Evolutionary conservation across 2,329 filamentous ascomycete genomes (phyloP).

Genomic region (Rugonectria rugulosa): DNA sequence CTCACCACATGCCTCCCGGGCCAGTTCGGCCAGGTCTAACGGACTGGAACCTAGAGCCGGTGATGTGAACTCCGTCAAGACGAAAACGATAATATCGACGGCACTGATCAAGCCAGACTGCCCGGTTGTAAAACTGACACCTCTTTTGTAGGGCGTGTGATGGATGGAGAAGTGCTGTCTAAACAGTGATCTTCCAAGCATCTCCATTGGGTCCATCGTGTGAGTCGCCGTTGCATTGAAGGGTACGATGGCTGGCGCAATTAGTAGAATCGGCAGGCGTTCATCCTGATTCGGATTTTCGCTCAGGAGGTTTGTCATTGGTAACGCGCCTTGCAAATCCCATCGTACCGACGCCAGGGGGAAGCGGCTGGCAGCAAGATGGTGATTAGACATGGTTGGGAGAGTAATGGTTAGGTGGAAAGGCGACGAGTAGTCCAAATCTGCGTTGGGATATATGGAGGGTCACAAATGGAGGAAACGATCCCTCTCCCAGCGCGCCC

Average conservation of each 20-base stretch:
- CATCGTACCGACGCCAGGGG: slow-evolving; percentile 44
- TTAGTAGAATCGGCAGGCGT: slow-evolving; percentile 65
- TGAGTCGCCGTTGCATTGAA: slow-evolving; percentile 50
- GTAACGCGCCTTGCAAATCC: slow-evolving; percentile 56
- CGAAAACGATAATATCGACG: slow-evolving; percentile 67
- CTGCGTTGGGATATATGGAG: too few relatives aligned
- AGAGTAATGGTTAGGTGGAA: slow-evolving; percentile 28
- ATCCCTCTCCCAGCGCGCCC: too few relatives aligned
- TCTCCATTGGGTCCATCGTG: slow-evolving; percentile 74
- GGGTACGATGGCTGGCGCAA: slow-evolving; percentile 64
- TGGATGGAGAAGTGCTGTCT: slow-evolving; percentile 67
- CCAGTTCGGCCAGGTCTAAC: slow-evolving; percentile 57
- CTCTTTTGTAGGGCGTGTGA: slow-evolving; percentile 75
- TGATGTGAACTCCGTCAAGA: slow-evolving; percentile 60
- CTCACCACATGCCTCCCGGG: slow-evolving; percentile 51
- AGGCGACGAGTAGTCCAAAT: slow-evolving; percentile 16
- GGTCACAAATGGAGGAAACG: too few relatives aligned
- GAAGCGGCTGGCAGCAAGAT: slow-evolving; percentile 10
- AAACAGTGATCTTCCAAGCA: slow-evolving; percentile 70
- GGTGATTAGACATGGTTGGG: slow-evolving; percentile 19
- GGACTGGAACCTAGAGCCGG: slow-evolving; percentile 57
- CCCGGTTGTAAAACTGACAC: slow-evolving; percentile 67
- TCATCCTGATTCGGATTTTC: slow-evolving; percentile 33
- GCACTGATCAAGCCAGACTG: slow-evolving; percentile 69
- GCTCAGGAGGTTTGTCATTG: slow-evolving; percentile 53